Evolutionary conservation across 805 yeast species (phyloP).

Genomic region (Limtongia smithiae): DNA sequence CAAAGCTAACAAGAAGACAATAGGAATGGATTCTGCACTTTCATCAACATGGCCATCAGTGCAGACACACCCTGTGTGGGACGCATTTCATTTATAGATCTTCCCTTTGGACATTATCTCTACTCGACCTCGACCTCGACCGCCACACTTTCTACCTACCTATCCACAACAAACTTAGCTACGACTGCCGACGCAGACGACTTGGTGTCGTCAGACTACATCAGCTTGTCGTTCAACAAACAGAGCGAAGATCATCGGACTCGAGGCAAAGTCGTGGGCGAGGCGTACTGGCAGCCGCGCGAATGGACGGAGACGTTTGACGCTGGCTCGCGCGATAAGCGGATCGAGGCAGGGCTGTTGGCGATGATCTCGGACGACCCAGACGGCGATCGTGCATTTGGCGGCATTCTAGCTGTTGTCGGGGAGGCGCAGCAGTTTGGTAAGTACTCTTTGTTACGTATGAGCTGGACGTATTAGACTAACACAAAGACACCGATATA

Average conservation of each 20-base stretch:
- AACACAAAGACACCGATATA: neutral
- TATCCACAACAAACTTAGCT: conserved; percentile 4
- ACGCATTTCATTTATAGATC: conserved; percentile 14
- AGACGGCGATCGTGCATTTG: conserved; percentile 24
- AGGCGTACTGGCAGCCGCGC: conserved; percentile 23
- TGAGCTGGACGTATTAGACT: neutral
- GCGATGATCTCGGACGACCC: conserved; percentile 18
- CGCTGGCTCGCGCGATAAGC: conserved; percentile 2
- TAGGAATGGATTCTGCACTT: conserved; percentile 19
- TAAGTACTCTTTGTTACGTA: neutral
- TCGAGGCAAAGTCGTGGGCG: conserved; percentile 13
- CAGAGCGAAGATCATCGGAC: conserved; percentile 3
- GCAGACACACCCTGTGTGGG: conserved; percentile 14
- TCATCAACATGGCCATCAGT: conserved; percentile 6
- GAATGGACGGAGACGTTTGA: conserved; percentile 21
- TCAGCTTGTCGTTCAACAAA: conserved; percentile 11
- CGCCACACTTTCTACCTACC: conserved; percentile 2
- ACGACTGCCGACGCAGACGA: neutral
- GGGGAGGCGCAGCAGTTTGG: conserved; percentile 28
- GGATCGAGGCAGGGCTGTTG: conserved; percentile 23
- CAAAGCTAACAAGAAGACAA: neutral
- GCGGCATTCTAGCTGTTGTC: conserved; percentile 26
- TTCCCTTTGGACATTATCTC: conserved; percentile 21
- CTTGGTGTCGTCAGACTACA: conserved; percentile 7
- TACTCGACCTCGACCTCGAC: conserved; percentile 13